These are phyloP conservation scores for Ogataea salicorniae DNA, from an alignment of 805 yeast genomes.

Conservation along the genomic window DNA sequence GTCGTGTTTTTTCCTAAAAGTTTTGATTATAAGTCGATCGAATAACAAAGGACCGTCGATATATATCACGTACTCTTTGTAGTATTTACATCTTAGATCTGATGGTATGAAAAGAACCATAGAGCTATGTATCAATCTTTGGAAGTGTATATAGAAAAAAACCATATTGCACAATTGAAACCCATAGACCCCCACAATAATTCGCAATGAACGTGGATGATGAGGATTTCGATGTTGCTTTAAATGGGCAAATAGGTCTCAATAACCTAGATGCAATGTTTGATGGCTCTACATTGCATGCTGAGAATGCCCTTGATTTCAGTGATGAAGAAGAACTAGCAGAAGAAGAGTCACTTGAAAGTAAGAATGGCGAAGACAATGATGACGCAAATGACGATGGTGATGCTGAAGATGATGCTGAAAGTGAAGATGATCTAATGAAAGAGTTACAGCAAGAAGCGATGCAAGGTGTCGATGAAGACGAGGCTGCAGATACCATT, in stretches of 20 bases:
- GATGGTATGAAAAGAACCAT: no score
- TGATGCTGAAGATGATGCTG: conserved; percentile 36
- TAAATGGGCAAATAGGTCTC: conserved; percentile 30
- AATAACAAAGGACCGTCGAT: no score
- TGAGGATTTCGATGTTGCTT: conserved; percentile 29
- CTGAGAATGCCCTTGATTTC: conserved; percentile 89
- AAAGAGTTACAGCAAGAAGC: conserved; percentile 35
- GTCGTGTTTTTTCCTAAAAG: no score
- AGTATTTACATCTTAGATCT: no score
- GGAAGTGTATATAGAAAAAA: no score
- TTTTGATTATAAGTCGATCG: no score
- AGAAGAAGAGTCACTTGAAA: conserved; percentile 61
- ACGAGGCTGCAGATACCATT: conserved; percentile 21
- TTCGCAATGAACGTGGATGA: conserved; percentile 14
- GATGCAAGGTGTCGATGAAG: conserved; percentile 32
- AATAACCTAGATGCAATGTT: conserved; percentile 27
- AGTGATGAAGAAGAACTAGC: conserved; percentile 94
- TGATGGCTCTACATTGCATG: conserved; percentile 61
- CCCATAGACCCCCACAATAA: no score
- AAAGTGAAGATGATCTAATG: conserved; percentile 35
- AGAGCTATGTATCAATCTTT: no score
- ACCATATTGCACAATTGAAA: no score
- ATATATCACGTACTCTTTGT: no score
- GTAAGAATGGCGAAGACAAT: conserved; percentile 12
- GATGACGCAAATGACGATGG: conserved; percentile 34